Base-by-base conservation (phyloP, 2,329 filamentous ascomycete genomes). In the Ophiobolus disseminans region DNA sequence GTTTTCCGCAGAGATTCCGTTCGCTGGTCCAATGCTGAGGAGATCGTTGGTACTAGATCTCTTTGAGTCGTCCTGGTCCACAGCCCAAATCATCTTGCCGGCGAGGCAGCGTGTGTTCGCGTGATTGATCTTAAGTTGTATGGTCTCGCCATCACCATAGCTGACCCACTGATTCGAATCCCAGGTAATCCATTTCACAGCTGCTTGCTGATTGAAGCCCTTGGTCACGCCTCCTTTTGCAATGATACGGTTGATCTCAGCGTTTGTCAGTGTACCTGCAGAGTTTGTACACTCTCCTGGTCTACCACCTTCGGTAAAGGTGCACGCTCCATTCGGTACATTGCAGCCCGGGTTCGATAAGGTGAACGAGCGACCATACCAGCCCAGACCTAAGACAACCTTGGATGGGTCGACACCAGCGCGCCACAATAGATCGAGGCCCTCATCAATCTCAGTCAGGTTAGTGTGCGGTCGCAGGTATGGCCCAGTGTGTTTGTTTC, bases 71-170 rank as follows among this genome's bases (percentile, higher is more conserved):
- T 14, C 26, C 14, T 21, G 25, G 10, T 41, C 39, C 4, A 32
- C 22, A 13, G 39, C 39, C 39, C 39, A 41, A 3, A 32, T 20
- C 11, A 41, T 21, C 11, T 11, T 9, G 10, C 39, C 39, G 11
- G 4, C 10, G 6, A 61, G 42, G 20, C 58, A 44, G 0, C 10
- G 32, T 7, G 40, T 34, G 31, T 59, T 57, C 4, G 67, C 76
- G n/a, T 74, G 81, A 21, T 69, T 73, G 1, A 70, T 86, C 8
- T 77, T 83, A 14, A 61, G 77, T 2, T 69, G 74, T 1, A 81
- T 84, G 45, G 65, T 68, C 10, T 65, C 55, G 2, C 22, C 14
- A 22, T 69, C 65, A 36, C 68, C 65, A 35, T 62, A 69, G 3
- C 45, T 54, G 3, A 67, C 48, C 66, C 63, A 70, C 28, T 68